Conservation (phyloP, 2,329 filamentous ascomycete genomes). For the Fusarium cyanostomum region DNA sequence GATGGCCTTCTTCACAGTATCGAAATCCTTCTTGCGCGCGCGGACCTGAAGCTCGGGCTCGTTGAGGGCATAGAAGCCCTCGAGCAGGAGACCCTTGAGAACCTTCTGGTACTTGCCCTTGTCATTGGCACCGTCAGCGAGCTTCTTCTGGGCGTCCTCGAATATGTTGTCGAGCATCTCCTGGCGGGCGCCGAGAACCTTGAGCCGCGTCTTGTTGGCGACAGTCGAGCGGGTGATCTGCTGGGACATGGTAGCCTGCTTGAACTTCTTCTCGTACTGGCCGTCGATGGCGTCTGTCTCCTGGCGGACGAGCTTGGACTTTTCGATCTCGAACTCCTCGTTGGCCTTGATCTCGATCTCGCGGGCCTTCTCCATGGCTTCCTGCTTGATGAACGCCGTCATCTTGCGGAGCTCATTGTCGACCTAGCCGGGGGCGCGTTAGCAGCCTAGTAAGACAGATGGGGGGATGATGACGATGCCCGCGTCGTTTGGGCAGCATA, state of each 20-base stretch:
- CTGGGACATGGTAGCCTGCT: slow-evolving; percentile 97
- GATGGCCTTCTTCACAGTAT: slow-evolving; percentile 79
- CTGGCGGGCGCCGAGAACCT: slow-evolving; percentile 87
- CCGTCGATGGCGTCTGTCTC: slow-evolving; percentile 93
- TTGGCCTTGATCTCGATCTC: slow-evolving; percentile 99
- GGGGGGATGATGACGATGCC: slow-evolving; percentile 29
- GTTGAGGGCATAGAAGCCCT: slow-evolving; percentile 88
- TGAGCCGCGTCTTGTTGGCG: slow-evolving; percentile 93
- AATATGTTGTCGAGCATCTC: slow-evolving; percentile 92
- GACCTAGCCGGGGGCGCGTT: slow-evolving; percentile 68
- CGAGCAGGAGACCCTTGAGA: slow-evolving; percentile 83
- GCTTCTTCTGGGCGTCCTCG: slow-evolving; percentile 77
- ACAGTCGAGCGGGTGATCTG: slow-evolving; percentile 98
- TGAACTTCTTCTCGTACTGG: slow-evolving; percentile 98
- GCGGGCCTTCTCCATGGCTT: slow-evolving; percentile 94
- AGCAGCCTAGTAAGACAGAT: slow-evolving; percentile 23
- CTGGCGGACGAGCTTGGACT: slow-evolving; percentile 96
- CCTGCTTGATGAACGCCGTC: slow-evolving; percentile 99
- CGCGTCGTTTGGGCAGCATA: slow-evolving; percentile 54
- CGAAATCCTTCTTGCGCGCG: slow-evolving; percentile 82
- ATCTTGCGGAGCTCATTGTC: slow-evolving; percentile 99
- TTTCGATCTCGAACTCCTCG: slow-evolving; percentile 98
- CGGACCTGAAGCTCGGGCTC: slow-evolving; percentile 81
- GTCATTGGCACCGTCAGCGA: slow-evolving; percentile 72
- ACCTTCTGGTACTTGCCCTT: slow-evolving; percentile 77